Evolutionary conservation across 2,329 filamentous ascomycete species (phyloP).

Genomic region (Rhexocercosporidium sp.): DNA sequence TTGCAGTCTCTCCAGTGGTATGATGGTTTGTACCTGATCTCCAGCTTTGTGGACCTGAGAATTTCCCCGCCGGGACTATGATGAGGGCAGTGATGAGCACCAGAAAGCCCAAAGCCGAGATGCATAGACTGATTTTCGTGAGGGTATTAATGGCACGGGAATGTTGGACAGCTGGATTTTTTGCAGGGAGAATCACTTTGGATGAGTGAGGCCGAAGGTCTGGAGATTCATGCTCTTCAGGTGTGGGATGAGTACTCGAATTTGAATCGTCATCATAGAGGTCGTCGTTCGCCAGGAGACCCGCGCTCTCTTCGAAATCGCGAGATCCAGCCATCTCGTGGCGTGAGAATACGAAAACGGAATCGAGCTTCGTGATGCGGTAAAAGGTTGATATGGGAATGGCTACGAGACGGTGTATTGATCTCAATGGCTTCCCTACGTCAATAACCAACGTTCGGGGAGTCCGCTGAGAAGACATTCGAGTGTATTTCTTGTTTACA

Average conservation of each 20-base stretch:
- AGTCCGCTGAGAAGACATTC: constrained; percentile 10
- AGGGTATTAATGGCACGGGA: not conserved
- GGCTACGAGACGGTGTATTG: not conserved
- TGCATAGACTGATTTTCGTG: not conserved
- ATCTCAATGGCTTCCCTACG: constrained; percentile 2
- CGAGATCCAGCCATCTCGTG: not conserved
- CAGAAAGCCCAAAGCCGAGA: not conserved
- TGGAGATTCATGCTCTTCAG: not conserved
- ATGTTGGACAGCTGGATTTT: not conserved
- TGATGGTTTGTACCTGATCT: not conserved
- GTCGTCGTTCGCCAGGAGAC: not conserved
- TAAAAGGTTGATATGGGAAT: not conserved
- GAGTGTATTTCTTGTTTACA: constrained; percentile 4
- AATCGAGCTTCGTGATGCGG: not conserved
- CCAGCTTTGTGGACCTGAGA: not conserved
- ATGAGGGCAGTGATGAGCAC: not conserved
- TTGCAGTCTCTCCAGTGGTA: not conserved
- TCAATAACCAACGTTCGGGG: not conserved
- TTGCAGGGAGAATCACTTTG: not conserved
- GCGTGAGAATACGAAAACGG: not conserved
- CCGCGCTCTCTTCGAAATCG: not conserved
- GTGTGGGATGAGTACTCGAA: not conserved
- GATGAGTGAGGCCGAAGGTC: not conserved
- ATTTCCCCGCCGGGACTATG: not conserved
- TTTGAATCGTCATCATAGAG: not conserved